Percentiles rank a stretch among this genome's conserved stretches.
phyloP scores from a whole-genome alignment of 495 filamentous ascomycete species.

The Hypoxylon fragiforme region DNA sequence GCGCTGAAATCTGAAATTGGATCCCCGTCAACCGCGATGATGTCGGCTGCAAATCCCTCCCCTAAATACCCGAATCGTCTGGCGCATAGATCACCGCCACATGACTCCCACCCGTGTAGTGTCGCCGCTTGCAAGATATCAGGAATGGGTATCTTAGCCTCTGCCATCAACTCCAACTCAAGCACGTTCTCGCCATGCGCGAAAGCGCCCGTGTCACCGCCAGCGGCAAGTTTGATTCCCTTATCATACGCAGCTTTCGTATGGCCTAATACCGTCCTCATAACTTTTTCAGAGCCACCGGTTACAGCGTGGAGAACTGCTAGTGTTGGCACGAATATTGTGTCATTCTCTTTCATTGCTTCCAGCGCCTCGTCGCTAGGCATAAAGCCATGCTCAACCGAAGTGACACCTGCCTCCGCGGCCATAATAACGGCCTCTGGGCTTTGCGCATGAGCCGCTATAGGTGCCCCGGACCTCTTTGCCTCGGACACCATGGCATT shows the following conservation, averaged over 20 bases:
- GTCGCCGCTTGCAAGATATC: slow-evolving; percentile 52
- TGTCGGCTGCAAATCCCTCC: slow-evolving; percentile 52
- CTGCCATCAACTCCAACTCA: slow-evolving; percentile 54
- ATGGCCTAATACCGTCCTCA: slow-evolving; percentile 33
- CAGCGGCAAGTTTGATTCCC: slow-evolving; percentile 51
- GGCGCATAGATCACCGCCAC: slow-evolving; percentile 53
- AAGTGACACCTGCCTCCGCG: slow-evolving; percentile 53
- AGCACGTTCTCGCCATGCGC: slow-evolving; percentile 54
- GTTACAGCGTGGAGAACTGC: slow-evolving; percentile 41
- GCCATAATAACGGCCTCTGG: slow-evolving; percentile 51
- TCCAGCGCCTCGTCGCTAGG: slow-evolving; percentile 40
- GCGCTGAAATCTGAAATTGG: slow-evolving; percentile 41
- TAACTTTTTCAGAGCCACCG: slow-evolving; percentile 4
- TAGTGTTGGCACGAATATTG: slow-evolving; percentile 56
- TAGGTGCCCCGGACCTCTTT: slow-evolving; percentile 41
- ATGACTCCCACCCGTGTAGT: slow-evolving; percentile 55
- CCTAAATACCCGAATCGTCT: slow-evolving; percentile 54
- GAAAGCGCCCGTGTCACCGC: slow-evolving; percentile 57
- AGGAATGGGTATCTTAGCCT: slow-evolving; percentile 53
- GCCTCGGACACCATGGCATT: slow-evolving; percentile 54
- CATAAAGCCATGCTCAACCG: slow-evolving; percentile 54
- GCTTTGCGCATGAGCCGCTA: slow-evolving; percentile 51
- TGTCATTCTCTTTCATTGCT: slow-evolving; percentile 43
- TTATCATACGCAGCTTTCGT: slow-evolving; percentile 41
- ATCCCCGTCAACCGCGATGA: slow-evolving; percentile 49